These are phyloP conservation scores for Coemansia sp. DNA, from an alignment of 371 early-diverging fungal species.

Conservation along the genomic window DNA sequence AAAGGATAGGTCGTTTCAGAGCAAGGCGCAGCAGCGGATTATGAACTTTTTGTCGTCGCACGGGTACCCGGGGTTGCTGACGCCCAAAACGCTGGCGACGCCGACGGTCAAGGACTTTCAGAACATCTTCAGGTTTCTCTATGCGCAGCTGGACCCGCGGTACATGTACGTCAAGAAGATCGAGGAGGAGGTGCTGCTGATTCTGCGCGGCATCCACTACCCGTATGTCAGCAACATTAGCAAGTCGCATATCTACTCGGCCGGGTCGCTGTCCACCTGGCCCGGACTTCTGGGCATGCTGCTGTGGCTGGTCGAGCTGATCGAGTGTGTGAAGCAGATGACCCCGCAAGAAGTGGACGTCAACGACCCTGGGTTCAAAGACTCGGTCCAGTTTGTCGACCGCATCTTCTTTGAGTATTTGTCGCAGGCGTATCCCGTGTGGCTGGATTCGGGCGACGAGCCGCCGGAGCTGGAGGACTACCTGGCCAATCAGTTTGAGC, in stretches of 20 bases:
- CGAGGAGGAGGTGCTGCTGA: constrained; percentile 82
- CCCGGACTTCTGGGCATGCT: constrained; percentile 85
- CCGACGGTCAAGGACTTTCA: constrained; percentile 88
- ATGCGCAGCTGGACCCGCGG: constrained; percentile 72
- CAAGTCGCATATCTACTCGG: constrained; percentile 77
- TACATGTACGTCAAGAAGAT: constrained; percentile 68
- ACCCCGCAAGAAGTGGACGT: constrained; percentile 42
- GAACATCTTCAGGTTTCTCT: constrained; percentile 86
- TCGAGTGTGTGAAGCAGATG: constrained; percentile 58
- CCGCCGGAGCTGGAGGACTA: constrained; percentile 57
- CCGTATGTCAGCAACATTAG: constrained; percentile 89
- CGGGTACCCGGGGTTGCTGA: constrained; percentile 70
- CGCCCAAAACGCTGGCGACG: constrained; percentile 61
- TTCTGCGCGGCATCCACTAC: constrained; percentile 81
- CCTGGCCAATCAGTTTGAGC: constrained; percentile 57
- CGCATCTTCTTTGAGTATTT: constrained; percentile 66
- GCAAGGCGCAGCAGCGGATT: constrained; percentile 61
- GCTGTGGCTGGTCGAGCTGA: constrained; percentile 87
- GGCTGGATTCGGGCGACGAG: constrained; percentile 61
- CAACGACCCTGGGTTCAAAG: constrained; percentile 38
- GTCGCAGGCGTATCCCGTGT: constrained; percentile 56
- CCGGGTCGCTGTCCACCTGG: constrained; percentile 87
- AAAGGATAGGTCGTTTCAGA: constrained; percentile 68
- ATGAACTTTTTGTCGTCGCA: constrained; percentile 69
- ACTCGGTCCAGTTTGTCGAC: constrained; percentile 58